These are phyloP conservation scores for Gyrodon lividus DNA, from an alignment of 768 basidiomycete genomes.

Conservation along the genomic window DNA sequence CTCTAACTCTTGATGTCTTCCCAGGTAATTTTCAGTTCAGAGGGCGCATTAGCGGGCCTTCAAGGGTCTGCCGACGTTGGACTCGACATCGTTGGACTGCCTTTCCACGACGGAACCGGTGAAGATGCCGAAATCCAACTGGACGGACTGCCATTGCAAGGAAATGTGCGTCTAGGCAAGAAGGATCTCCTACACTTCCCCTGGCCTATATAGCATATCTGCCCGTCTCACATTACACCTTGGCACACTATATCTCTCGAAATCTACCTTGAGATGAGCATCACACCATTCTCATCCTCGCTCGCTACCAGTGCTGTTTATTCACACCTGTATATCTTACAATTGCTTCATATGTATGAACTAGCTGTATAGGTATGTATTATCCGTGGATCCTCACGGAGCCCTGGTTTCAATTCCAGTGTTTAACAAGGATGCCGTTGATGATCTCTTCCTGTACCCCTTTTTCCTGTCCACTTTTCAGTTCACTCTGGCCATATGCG, in stretches of 20 bases:
- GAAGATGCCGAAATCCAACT: slow-evolving; percentile 53
- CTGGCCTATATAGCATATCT: background rate
- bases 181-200: slow-evolving; percentile 23
- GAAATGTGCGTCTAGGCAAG: slow-evolving; percentile 66
- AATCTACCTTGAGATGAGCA: slow-evolving; percentile 4
- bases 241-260: background rate
- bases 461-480: slow-evolving; percentile 40
- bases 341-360: slow-evolving; percentile 3
- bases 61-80: slow-evolving; percentile 61
- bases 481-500: slow-evolving; percentile 49
- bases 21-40: slow-evolving; percentile 66
- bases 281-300: background rate
- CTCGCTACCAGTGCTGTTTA: slow-evolving; percentile 5
- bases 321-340: slow-evolving; percentile 10
- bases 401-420: slow-evolving; percentile 43
- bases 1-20: slow-evolving; percentile 3
- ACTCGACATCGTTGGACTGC: slow-evolving; percentile 59
- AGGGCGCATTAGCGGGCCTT: slow-evolving; percentile 69
- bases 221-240: background rate
- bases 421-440: slow-evolving; percentile 53
- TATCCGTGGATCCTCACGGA: slow-evolving; percentile 19
- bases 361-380: slow-evolving; percentile 8
- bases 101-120: slow-evolving; percentile 40
- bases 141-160: slow-evolving; percentile 62
- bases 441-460: slow-evolving; percentile 56